Conservation (phyloP, 441 rosid species). For the Daphne laureola region DNA sequence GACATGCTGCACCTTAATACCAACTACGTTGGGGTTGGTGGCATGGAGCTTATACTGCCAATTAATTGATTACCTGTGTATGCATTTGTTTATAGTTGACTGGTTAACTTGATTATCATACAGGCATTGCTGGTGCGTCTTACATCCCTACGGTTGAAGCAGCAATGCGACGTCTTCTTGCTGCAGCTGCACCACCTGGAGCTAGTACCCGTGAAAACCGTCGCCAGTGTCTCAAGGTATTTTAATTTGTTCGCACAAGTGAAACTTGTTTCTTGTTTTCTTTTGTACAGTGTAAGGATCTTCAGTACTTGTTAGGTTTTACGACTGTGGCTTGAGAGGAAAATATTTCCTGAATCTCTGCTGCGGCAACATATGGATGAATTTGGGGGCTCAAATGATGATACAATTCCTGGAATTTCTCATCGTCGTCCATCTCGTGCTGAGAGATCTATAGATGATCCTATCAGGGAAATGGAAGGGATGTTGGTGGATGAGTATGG, state of each 20-base stretch:
- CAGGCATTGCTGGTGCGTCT: slow-evolving; percentile 92
- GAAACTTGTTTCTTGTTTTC: background rate
- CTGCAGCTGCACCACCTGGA: slow-evolving; percentile 95
- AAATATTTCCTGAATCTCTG: slow-evolving; percentile 73
- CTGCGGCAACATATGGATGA: slow-evolving; percentile 75
- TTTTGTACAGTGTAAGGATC: slow-evolving; percentile 14
- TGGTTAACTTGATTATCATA: slow-evolving; percentile 8
- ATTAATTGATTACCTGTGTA: background rate
- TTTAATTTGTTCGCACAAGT: background rate
- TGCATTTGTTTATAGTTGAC: background rate
- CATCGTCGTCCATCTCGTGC: slow-evolving; percentile 78
- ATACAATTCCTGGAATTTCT: slow-evolving; percentile 50
- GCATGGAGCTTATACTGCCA: background rate
- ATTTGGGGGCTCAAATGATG: slow-evolving; percentile 75
- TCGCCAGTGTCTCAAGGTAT: slow-evolving; percentile 90
- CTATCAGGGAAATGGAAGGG: slow-evolving; percentile 98
- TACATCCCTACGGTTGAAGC: slow-evolving; percentile 87
- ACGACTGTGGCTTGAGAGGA: slow-evolving; percentile 88
- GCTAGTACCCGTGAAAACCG: slow-evolving; percentile 86
- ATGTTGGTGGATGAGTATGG: slow-evolving; percentile 99
- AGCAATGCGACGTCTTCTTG: slow-evolving; percentile 88
- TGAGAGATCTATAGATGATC: slow-evolving; percentile 92
- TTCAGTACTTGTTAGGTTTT: slow-evolving; percentile 47
- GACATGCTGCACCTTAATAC: no score
- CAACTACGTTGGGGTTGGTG: background rate